These are phyloP conservation scores for Ceratocystis ficicola DNA, from an alignment of 2,329 filamentous ascomycete species.

Conservation along the genomic window DNA sequence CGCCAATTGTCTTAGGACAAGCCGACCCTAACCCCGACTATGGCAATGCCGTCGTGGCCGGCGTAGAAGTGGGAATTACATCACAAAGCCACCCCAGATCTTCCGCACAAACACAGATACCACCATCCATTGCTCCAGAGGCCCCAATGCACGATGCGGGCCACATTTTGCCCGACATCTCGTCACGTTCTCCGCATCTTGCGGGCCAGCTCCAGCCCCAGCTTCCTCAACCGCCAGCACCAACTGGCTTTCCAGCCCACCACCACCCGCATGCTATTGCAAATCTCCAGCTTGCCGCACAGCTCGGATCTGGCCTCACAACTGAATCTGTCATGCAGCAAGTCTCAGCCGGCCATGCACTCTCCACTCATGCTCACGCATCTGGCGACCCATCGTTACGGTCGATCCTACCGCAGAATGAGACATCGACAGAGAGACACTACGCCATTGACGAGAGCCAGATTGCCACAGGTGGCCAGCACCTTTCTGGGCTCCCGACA, in stretches of 20 bases:
- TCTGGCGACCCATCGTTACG: slow-evolving; percentile 32
- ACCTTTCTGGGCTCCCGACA: slow-evolving; percentile 1
- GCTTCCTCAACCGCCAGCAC: background rate
- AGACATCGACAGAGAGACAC: background rate
- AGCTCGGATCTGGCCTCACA: background rate
- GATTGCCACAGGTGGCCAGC: slow-evolving; percentile 13
- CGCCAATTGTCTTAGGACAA: background rate
- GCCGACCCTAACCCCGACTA: background rate
- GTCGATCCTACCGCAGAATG: slow-evolving; percentile 35
- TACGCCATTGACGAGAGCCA: slow-evolving; percentile 21
- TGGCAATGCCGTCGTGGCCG: background rate
- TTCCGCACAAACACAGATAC: background rate
- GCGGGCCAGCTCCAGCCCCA: slow-evolving; percentile 33
- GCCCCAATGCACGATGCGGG: slow-evolving; percentile 37
- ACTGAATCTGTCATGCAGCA: background rate
- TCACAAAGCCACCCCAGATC: background rate
- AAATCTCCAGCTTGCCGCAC: background rate
- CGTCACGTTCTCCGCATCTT: slow-evolving; percentile 32
- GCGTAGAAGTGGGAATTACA: background rate
- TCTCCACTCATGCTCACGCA: background rate
- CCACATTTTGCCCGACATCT: background rate
- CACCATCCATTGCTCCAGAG: slow-evolving; percentile 28
- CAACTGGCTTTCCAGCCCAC: background rate
- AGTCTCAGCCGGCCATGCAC: background rate
- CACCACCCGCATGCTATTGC: background rate